Evolutionary conservation across 78 protist species (phyloP), one percentile per base, ranked within the genome.

Genomic region (Monocercomonoides exilis): DNA sequence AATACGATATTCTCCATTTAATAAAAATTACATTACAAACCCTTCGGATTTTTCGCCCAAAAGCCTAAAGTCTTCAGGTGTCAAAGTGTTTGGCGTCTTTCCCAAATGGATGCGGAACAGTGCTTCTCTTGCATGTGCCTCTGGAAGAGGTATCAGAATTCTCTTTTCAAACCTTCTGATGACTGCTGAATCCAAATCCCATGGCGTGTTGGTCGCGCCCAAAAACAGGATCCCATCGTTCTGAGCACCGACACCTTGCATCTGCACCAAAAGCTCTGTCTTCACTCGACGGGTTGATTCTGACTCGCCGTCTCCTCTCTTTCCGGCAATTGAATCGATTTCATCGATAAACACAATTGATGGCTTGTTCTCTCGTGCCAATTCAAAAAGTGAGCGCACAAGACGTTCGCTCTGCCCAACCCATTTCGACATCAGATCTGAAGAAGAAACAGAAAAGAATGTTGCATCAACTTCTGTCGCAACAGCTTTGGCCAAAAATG

Each of bases 341-440:
- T 89, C 91, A 11, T 89, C 91, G 45, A 89, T 1, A 6, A 89
- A 89, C 35, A 89, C 54, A 38, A 84, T 1, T 43, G 85, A 64
- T 36, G 91, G 91, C 2, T 54, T 35, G 36, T 85, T 45, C 77
- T 34, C 70, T 4, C 91, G 0, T 21, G 91, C 91, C 89, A 89
- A 64, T 36, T 70, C 84, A 64, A 89, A 89, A 4, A 89, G 5
- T 4, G 34, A 2, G 34, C 84, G 33, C 35, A 89, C 91, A 33
- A 89, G 33, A 38, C 77, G 81, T 3, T 87, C 89, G 2, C 77
- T 43, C 54, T 87, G 81, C 44, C 89, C 89, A 2, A n/a, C 21
- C 87, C 77, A 88, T 36, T 88, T 88, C 70, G 64, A 77, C 45
- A 5, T 64, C n/a, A 87, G 5, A 5, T 45, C n/a, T 6, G 85